Evolutionary conservation across 768 basidiomycete genomes (phyloP), one percentile per base, ranked within the genome.

Genomic region (Pholiota conissans): DNA sequence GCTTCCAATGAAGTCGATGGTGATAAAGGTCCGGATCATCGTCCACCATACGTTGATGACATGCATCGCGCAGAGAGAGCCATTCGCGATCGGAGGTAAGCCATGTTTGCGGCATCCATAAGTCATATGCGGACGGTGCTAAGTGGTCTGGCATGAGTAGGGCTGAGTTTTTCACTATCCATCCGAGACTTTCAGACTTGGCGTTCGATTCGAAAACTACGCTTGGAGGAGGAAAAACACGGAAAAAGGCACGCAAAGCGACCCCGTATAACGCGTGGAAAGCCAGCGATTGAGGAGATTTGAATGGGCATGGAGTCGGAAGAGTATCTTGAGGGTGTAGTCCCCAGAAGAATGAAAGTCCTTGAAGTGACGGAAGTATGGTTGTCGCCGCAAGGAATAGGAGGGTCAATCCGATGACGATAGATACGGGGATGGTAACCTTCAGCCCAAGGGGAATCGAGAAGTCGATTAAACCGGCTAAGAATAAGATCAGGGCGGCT

Each of bases 381-480:
- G 63, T 61, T 0, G 63, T 64, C 3, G 53, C 56, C 13, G 59
- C 16, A 14, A 64, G 49, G 49, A 64, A 64, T 10, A 57, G 3
- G 11, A 64, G 29, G 9, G 60, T 59, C 13, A 59, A 29, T 2
- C 55, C 55, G 6, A 63, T 51, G 1, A 51, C 52, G 32, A 59
- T 29, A 11, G 58, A 40, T 13, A 63, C 56, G 13, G 62, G 53
- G 26, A 65, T 58, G 2, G 58, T 46, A 3, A 65, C 49, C 11
- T 40, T 52, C 6, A 42, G 37, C 6, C 54, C 53, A 18, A 63
- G 47, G 3, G 55, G 52, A 5, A 56, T 52, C 18, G 59, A 27
- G 26, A 65, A 65, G 34, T 65, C 64, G 45, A 63, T 54, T 8
- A 65, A 42, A 5, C 64, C 64, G 4, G 49, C 58, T 6, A 65